Evolutionary conservation across 306 rosid species (phyloP).

Genomic region (Ceratonia siliqua): DNA sequence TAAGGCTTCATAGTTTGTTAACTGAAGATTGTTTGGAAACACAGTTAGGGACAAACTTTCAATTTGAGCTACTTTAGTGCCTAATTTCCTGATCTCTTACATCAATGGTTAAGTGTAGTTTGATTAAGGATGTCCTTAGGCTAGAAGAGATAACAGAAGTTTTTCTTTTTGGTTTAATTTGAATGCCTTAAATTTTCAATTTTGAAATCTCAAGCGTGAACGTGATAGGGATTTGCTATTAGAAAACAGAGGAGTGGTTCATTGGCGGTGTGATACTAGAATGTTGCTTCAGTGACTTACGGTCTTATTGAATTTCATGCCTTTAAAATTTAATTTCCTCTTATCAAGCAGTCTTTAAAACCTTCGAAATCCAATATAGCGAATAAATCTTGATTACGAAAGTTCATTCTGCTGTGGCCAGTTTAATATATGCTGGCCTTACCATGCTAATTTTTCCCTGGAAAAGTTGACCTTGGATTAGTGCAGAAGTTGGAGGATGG

Average conservation of each 20-base stretch:
- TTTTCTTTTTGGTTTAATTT: no score
- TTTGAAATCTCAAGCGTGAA: no score
- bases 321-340: neutral
- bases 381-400: neutral
- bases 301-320: conserved; percentile 3
- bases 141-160: neutral
- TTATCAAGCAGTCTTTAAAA: neutral
- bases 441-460: neutral
- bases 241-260: neutral
- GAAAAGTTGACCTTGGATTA: neutral
- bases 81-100: conserved; percentile 6
- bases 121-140: conserved; percentile 19
- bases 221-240: neutral
- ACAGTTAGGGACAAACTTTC: neutral
- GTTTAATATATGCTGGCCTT: neutral
- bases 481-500: neutral
- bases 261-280: neutral
- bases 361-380: neutral
- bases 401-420: conserved; percentile 4
- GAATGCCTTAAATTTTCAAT: no score
- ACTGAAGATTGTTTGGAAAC: neutral
- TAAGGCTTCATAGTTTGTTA: neutral
- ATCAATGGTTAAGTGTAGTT: neutral
- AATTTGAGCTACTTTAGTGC: neutral
- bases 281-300: neutral